Conservation (phyloP, 2,329 filamentous ascomycete genomes). For the Diplodia intermedia region DNA sequence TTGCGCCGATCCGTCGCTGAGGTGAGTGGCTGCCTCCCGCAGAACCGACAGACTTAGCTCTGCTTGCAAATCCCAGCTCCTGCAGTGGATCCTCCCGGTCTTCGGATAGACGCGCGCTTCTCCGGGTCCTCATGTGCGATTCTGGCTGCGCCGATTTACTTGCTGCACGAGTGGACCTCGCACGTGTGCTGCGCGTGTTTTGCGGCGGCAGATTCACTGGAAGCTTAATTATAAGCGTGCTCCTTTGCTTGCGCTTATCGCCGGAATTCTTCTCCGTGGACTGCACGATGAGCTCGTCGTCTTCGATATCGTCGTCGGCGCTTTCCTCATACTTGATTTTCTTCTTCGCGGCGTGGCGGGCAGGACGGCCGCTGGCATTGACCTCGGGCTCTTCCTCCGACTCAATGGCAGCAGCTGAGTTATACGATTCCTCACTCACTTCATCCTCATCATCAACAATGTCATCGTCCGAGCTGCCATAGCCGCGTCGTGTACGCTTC, state of each 20-base stretch:
- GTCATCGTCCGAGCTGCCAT: constrained; percentile 46
- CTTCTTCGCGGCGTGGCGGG: constrained; percentile 63
- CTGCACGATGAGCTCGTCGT: constrained; percentile 31
- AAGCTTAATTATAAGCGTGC: constrained; percentile 50
- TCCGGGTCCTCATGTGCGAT: constrained; percentile 49
- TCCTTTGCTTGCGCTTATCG: constrained; percentile 43
- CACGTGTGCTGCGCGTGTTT: constrained; percentile 40
- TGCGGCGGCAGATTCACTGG: constrained; percentile 42
- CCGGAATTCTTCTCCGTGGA: constrained; percentile 25
- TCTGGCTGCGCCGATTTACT: constrained; percentile 43
- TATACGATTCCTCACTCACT: constrained; percentile 54
- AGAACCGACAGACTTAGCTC: constrained; percentile 62
- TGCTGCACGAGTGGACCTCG: constrained; percentile 46
- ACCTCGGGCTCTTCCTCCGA: constrained; percentile 56
- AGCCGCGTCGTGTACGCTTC: constrained; percentile 46
- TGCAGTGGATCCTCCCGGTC: constrained; percentile 63
- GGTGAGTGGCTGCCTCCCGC: constrained; percentile 57
- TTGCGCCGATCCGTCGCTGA: constrained; percentile 36
- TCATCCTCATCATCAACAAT: constrained; percentile 55
- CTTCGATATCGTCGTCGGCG: constrained; percentile 56
- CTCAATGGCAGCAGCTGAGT: neutral
- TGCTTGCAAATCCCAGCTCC: constrained; percentile 65
- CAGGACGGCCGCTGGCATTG: constrained; percentile 64
- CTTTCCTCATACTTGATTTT: constrained; percentile 63
- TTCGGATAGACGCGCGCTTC: constrained; percentile 66